phyloP scores from a whole-genome alignment of 2,329 filamentous ascomycete species.

The Talaromyces rugulosus region DNA sequence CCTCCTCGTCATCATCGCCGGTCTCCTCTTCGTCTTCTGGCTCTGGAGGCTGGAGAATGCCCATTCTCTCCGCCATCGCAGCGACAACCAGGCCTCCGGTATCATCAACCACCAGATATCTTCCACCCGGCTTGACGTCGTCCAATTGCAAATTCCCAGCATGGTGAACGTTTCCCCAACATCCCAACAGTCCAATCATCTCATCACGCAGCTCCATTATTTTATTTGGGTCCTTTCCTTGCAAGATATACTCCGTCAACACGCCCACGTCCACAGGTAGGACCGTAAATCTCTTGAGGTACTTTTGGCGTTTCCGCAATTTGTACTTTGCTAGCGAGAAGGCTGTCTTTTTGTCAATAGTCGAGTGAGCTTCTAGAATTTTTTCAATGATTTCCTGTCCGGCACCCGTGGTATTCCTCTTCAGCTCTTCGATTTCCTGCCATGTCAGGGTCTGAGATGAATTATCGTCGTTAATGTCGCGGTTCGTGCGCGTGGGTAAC shows the following conservation, averaged over 20 bases:
- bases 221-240: slow-evolving; percentile 73
- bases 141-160: slow-evolving; percentile 40
- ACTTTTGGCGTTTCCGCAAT: slow-evolving; percentile 88
- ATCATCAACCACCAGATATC: slow-evolving; percentile 83
- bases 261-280: slow-evolving; percentile 75
- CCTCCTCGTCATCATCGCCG: slow-evolving; percentile 10
- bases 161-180: slow-evolving; percentile 87
- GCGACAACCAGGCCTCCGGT: slow-evolving; percentile 78
- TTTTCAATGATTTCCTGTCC: slow-evolving; percentile 91
- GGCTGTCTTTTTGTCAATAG: slow-evolving; percentile 86
- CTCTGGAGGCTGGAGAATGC: slow-evolving; percentile 61
- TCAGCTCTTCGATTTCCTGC: slow-evolving; percentile 67
- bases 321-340: slow-evolving; percentile 97
- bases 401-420: slow-evolving; percentile 68
- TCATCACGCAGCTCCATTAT: slow-evolving; percentile 87
- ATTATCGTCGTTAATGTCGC: slow-evolving; percentile 59
- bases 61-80: slow-evolving; percentile 84
- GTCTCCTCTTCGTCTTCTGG: slow-evolving; percentile 23
- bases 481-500: slow-evolving; percentile 58
- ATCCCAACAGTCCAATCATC: slow-evolving; percentile 72
- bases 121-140: slow-evolving; percentile 44
- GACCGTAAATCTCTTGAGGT: slow-evolving; percentile 80
- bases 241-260: slow-evolving; percentile 71
- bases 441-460: slow-evolving; percentile 70
- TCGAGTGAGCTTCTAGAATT: slow-evolving; percentile 82